These are phyloP conservation scores for Phaeosphaeriaceae sp. DNA, from an alignment of 2,329 filamentous ascomycete genomes.

Conservation along the genomic window DNA sequence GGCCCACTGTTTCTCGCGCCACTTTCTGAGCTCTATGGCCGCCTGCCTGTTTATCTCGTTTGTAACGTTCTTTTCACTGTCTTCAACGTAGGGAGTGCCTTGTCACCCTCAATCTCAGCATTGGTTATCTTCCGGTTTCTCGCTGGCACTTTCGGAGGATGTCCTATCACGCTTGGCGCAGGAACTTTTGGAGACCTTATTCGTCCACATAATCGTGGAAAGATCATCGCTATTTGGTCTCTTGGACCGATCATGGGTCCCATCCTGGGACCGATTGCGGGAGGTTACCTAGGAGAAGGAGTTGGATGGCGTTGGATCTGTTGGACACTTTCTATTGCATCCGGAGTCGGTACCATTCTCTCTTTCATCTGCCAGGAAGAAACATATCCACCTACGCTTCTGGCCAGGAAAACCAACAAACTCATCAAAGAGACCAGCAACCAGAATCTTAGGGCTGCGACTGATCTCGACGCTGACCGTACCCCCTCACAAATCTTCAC, in stretches of 20 bases:
- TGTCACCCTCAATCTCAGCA: constrained; percentile 23
- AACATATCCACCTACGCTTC: constrained; percentile 76
- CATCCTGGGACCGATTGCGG: constrained; percentile 11
- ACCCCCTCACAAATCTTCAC: constrained; percentile 16
- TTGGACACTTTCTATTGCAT: constrained; percentile 51
- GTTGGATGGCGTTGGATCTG: constrained; percentile 26
- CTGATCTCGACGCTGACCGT: constrained; percentile 5
- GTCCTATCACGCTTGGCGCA: constrained; percentile 24
- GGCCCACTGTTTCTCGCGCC: constrained; percentile 31
- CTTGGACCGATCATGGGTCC: constrained; percentile 21
- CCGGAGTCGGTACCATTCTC: constrained; percentile 31
- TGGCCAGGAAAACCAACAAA: constrained; percentile 48
- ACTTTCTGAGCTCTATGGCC: constrained; percentile 33
- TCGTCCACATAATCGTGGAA: constrained; percentile 20
- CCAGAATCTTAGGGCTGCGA: constrained; percentile 3
- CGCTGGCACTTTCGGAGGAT: constrained; percentile 22
- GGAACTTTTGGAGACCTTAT: constrained; percentile 32
- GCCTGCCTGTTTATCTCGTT: constrained; percentile 22
- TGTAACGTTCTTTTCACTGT: constrained; percentile 52
- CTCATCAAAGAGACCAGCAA: constrained; percentile 19
- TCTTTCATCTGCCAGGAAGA: constrained; percentile 58
- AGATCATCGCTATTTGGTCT: constrained; percentile 25
- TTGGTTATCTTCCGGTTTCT: constrained; percentile 36
- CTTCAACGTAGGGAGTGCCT: constrained; percentile 52
- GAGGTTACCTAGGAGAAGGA: constrained; percentile 17